These are phyloP conservation scores for Grigorovia transvaalensis DNA, from an alignment of 805 yeast species.

Conservation along the genomic window DNA sequence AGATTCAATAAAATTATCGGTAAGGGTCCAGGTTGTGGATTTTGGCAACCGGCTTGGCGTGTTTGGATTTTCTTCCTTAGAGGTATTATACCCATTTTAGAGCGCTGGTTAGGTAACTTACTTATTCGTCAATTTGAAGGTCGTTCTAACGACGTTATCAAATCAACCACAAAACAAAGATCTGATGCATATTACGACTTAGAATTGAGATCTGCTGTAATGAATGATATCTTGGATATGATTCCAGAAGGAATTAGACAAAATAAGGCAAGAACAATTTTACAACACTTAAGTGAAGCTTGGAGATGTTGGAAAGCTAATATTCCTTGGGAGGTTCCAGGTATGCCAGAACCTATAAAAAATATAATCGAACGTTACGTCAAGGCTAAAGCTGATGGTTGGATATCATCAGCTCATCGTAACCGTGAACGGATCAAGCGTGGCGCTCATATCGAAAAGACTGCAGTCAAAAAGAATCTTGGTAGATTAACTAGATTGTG, in stretches of 20 bases:
- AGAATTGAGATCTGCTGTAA: constrained; percentile 85
- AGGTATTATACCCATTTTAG: constrained; percentile 84
- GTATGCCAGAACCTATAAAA: constrained; percentile 84
- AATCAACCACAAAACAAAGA: constrained; percentile 90
- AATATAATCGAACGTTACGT: constrained; percentile 80
- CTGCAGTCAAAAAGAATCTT: constrained; percentile 84
- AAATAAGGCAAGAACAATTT: constrained; percentile 71
- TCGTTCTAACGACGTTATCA: constrained; percentile 83
- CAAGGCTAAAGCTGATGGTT: constrained; percentile 92
- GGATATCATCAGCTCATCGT: constrained; percentile 88
- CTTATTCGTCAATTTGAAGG: constrained; percentile 94
- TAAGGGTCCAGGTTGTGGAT: constrained; percentile 97
- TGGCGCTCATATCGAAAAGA: constrained; percentile 91
- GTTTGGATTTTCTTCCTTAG: constrained; percentile 89
- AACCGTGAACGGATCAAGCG: constrained; percentile 80
- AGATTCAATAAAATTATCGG: constrained; percentile 80
- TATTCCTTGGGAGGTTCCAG: constrained; percentile 96
- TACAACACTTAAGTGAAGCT: constrained; percentile 94
- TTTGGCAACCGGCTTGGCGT: constrained; percentile 99
- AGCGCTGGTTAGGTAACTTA: constrained; percentile 89
- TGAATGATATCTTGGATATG: constrained; percentile 94
- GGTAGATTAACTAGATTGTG: constrained; percentile 88
- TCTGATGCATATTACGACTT: constrained; percentile 90
- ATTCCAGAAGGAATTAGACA: constrained; percentile 91
- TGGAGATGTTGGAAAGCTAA: constrained; percentile 99